Conservation (phyloP, 371 early-diverging fungal genomes). For the Apophysomyces trapeziformis region DNA sequence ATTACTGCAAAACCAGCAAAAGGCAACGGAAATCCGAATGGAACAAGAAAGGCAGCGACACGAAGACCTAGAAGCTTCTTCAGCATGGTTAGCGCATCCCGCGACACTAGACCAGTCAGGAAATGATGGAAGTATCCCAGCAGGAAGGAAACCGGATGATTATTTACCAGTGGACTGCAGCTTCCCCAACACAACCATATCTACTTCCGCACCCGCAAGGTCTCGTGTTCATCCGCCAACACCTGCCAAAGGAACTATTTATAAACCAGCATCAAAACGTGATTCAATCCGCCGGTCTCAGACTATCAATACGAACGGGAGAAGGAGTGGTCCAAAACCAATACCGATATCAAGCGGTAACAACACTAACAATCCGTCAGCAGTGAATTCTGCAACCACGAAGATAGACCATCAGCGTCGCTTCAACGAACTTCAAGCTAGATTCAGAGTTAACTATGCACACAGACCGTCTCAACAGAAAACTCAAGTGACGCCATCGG, state of each 20-base stretch:
- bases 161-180: not conserved
- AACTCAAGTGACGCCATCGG: not conserved
- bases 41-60: constrained; percentile 18
- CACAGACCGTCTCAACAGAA: constrained; percentile 21
- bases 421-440: constrained; percentile 34
- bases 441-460: constrained; percentile 38
- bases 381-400: not conserved
- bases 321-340: not conserved
- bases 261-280: not conserved
- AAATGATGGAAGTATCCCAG: not conserved
- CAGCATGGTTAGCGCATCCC: constrained; percentile 19
- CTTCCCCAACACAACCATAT: not conserved
- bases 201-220: not conserved
- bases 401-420: constrained; percentile 36
- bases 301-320: not conserved
- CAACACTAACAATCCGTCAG: not conserved
- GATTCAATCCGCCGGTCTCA: not conserved
- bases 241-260: not conserved
- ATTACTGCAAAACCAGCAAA: constrained; percentile 30
- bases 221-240: not conserved
- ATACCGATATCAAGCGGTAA: not conserved
- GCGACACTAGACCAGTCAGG: constrained; percentile 21
- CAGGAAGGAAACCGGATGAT: not conserved
- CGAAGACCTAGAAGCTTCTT: constrained; percentile 6
- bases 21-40: constrained; percentile 17